A percentile compares a stretch with the other conserved stretches of the same genome.
phyloP scores from a whole-genome alignment of 164 flowering plant species.

The Annona squamosa region DNA sequence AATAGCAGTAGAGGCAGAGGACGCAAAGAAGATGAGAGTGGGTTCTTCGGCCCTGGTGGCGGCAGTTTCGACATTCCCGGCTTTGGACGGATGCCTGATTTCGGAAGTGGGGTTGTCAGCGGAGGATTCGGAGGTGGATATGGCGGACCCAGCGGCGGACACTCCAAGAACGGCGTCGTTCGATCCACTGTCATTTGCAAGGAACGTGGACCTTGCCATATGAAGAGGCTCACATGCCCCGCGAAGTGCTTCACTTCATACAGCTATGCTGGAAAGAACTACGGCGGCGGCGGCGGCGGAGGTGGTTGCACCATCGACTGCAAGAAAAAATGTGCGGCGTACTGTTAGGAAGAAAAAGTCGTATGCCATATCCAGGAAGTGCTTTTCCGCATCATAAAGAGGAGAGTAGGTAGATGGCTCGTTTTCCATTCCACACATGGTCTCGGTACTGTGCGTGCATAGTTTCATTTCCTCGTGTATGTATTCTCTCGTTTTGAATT shows the following conservation, averaged over 20 bases:
- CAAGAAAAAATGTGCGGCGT: conserved; percentile 72
- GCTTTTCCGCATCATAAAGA: too few species aligned
- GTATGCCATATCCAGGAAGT: too few species aligned
- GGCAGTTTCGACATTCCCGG: conserved; percentile 44
- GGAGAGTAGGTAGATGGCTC: too few species aligned
- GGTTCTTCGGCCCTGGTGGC: conserved; percentile 35
- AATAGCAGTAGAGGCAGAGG: conserved; percentile 14
- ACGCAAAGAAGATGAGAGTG: conserved; percentile 12
- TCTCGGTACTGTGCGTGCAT: too few species aligned
- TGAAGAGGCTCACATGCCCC: conserved; percentile 76
- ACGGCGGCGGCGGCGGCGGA: conserved; percentile 85
- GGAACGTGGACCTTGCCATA: conserved; percentile 69
- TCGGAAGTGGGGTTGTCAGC: conserved; percentile 30
- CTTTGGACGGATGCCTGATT: neutral
- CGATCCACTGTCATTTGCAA: conserved; percentile 61
- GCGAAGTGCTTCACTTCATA: conserved; percentile 75
- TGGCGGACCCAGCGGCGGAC: conserved; percentile 70
- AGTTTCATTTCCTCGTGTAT: too few species aligned
- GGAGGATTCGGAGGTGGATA: conserved; percentile 76
- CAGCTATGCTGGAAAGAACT: conserved; percentile 71
- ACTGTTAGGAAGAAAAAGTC: conserved; percentile 30
- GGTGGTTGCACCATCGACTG: conserved; percentile 97
- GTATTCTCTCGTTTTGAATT: too few species aligned
- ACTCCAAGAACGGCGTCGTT: conserved; percentile 41
- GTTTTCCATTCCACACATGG: too few species aligned